Conservation (phyloP, 108 stramenopile genomes). For the Cyclostephanos tholiformis region DNA sequence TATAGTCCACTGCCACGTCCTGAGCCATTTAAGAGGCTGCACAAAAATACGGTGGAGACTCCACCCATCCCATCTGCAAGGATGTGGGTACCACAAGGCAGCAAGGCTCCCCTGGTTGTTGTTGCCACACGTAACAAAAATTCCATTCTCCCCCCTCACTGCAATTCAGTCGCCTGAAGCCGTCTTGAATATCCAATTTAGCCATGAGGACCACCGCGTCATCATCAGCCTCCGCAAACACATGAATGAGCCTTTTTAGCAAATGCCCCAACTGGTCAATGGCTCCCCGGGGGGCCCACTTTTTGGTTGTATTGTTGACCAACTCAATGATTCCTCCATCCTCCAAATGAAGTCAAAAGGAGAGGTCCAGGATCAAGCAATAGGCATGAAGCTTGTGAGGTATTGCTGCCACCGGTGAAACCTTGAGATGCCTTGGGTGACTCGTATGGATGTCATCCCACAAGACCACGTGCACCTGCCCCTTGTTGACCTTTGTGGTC, state of each 20-base stretch:
- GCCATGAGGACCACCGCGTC: too few species aligned
- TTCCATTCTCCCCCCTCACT: conserved; percentile 1
- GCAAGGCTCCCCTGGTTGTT: not conserved
- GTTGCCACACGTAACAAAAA: conserved; percentile 3
- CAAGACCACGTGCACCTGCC: not conserved
- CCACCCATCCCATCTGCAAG: too few species aligned
- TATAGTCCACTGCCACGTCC: conserved; percentile 3
- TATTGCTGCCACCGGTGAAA: too few species aligned
- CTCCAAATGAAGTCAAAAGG: not conserved
- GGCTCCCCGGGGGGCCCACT: not conserved
- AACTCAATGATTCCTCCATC: not conserved
- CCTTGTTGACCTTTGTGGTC: too few species aligned
- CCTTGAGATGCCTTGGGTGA: too few species aligned
- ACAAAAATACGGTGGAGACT: too few species aligned
- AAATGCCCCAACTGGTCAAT: conserved; percentile 1
- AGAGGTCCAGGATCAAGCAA: not conserved
- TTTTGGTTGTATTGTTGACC: conserved; percentile 2
- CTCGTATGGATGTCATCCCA: too few species aligned
- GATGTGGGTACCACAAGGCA: too few species aligned
- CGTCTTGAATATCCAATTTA: too few species aligned
- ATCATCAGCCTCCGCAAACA: not conserved
- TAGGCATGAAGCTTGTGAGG: too few species aligned
- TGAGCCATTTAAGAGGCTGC: not conserved
- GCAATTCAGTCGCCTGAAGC: too few species aligned
- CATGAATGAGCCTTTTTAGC: conserved; percentile 1